Base-by-base conservation (phyloP, 2,329 filamentous ascomycete genomes). In the Beauveria medogensis region DNA sequence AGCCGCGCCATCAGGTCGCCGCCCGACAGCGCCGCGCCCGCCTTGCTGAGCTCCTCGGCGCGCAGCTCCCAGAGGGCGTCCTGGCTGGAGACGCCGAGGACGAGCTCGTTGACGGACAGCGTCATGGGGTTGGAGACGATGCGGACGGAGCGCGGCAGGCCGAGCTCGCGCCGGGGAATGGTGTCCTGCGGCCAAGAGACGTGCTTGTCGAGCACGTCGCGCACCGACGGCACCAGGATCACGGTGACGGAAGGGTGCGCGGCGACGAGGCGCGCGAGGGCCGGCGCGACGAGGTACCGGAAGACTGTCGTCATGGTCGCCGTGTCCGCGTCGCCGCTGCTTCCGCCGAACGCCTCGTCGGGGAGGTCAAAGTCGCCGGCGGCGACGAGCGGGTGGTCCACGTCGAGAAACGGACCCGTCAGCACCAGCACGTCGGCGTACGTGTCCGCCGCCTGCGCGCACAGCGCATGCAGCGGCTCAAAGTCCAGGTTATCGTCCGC, bases 111-210 rank as follows among this genome's bases (percentile, higher is more conserved):
- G 65, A 97, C 80, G 6, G 86, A 90, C 3, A 97, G 75, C 9
- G 90, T 91, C 80, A 95, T 93, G 1, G 94, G 94, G 70, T 97
- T 97, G 2, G 92, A 91, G 18, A 97, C 84, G 67, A 95, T 83
- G 60, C 84, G 86, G 12, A 83, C 88, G 61, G 87, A 81, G 71
- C 91, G 93, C 12, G 89, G 89, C 5, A 97, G 80, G 5, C 89
- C 90, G 7, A 95, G 82, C 20, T 92, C 89, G 68, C 86, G 89
- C 65, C 80, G 79, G 1, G 78, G 72, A 46, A 96, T 84, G 30
- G 75, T 72, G 63, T 85, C 82, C 66, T 82, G 80, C 0, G 92
- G 91, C 86, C 91, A 97, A 18, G 90, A 88, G 62, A 94, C 89
- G 73, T 96, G 91, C 69, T 90, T 90, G 75, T 84, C 87, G 64